Evolutionary conservation across 169 alveolate species (phyloP).

Genomic region (Plasmodium chabaudi): DNA sequence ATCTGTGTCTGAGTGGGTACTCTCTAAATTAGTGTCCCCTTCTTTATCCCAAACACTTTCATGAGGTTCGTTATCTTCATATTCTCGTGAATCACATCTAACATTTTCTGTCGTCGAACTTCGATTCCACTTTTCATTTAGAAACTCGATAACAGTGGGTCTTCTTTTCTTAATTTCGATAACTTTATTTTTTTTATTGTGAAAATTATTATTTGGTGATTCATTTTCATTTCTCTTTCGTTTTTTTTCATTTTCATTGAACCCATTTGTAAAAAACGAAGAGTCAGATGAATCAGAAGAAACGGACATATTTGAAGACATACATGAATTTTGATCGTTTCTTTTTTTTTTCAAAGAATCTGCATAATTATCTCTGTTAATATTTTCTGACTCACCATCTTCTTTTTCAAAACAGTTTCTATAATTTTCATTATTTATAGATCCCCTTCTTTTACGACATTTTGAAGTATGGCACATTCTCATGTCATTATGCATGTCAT

Average conservation of each 20-base stretch:
- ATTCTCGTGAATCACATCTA: neutral
- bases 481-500: too few relatives aligned
- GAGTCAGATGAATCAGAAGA: conserved; percentile 8
- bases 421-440: too few relatives aligned
- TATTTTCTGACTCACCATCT: too few relatives aligned
- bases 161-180: conserved; percentile 17
- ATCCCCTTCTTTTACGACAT: too few relatives aligned
- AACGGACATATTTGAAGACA: neutral
- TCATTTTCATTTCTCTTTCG: conserved; percentile 1
- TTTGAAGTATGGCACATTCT: too few relatives aligned
- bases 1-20: too few relatives aligned
- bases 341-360: too few relatives aligned
- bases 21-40: too few relatives aligned
- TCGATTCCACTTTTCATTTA: conserved; percentile 65
- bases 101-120: conserved; percentile 10
- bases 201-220: too few relatives aligned
- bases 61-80: neutral
- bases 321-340: too few relatives aligned
- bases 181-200: neutral
- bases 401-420: too few relatives aligned
- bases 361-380: too few relatives aligned
- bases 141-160: conserved; percentile 66
- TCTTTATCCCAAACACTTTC: neutral
- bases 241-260: conserved; percentile 8
- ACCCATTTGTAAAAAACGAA: conserved; percentile 18